Percentiles rank a stretch among this genome's conserved stretches.
Evolutionary conservation across 495 filamentous ascomycete species (phyloP).

Genomic region (Lepidopterella palustris): DNA sequence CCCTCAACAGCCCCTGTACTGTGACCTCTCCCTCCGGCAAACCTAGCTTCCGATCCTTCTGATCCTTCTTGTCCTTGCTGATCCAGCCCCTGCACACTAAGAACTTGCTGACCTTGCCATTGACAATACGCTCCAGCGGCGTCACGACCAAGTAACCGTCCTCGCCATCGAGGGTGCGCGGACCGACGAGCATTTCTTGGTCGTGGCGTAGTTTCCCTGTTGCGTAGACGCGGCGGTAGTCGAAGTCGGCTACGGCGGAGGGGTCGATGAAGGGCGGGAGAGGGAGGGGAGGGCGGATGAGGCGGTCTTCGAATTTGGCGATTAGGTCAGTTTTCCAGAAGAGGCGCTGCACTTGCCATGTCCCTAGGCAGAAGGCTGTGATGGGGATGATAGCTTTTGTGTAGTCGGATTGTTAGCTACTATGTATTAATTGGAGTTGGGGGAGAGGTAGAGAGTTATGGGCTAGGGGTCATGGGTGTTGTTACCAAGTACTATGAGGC

Average conservation of each 20-base stretch:
- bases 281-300: conserved; percentile 79
- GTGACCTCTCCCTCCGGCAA: conserved; percentile 61
- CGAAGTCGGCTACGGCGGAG: conserved; percentile 73
- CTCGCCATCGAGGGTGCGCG: conserved; percentile 79
- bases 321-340: conserved; percentile 89
- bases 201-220: conserved; percentile 74
- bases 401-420: neutral
- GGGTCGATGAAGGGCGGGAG: conserved; percentile 78
- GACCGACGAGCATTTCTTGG: conserved; percentile 91
- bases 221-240: conserved; percentile 81
- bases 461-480: neutral
- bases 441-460: conserved; percentile 8
- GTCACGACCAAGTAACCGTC: conserved; percentile 88
- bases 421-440: too few relatives aligned
- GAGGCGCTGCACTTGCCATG: conserved; percentile 93
- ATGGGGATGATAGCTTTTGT: conserved; percentile 73
- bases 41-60: conserved; percentile 51
- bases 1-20: conserved; percentile 75
- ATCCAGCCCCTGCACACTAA: conserved; percentile 92
- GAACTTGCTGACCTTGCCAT: conserved; percentile 45
- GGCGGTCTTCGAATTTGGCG: conserved; percentile 80
- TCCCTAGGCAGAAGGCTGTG: conserved; percentile 82
- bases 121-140: conserved; percentile 64
- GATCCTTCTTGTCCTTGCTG: conserved; percentile 56
- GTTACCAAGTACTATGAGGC: conserved; percentile 73